A percentile compares a stretch with the other conserved stretches of the same genome.
Evolutionary conservation across 768 basidiomycete species (phyloP).

Genomic region (Kwoniella pini): DNA sequence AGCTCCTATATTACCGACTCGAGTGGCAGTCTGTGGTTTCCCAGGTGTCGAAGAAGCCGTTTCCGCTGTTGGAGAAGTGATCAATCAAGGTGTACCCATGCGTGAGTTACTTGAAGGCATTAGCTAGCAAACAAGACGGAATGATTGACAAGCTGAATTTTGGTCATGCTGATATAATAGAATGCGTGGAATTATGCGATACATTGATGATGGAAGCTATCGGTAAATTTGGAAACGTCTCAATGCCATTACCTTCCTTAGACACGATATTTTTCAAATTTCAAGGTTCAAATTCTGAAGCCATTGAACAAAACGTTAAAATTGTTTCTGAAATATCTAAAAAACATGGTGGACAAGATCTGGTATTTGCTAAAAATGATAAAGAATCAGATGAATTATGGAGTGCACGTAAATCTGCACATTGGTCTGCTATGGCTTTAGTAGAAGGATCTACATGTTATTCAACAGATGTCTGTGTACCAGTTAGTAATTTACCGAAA

Average conservation of each 20-base stretch:
- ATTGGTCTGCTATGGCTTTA: constrained; percentile 68
- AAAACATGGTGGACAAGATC: constrained; percentile 66
- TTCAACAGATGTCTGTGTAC: constrained; percentile 80
- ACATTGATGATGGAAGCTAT: constrained; percentile 73
- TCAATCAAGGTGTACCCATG: constrained; percentile 31
- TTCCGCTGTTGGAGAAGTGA: constrained; percentile 61
- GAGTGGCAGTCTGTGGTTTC: constrained; percentile 85
- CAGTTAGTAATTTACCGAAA: constrained; percentile 54
- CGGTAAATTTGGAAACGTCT: constrained; percentile 66
- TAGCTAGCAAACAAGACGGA: no score
- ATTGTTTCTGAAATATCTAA: constrained; percentile 66
- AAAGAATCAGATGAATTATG: constrained; percentile 74
- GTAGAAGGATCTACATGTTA: constrained; percentile 67
- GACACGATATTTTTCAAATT: constrained; percentile 89
- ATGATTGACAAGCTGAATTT: no score
- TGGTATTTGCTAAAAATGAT: constrained; percentile 71
- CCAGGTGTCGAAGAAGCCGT: constrained; percentile 74
- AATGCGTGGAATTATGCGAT: constrained; percentile 84
- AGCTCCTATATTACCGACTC: constrained; percentile 73
- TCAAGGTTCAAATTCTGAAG: constrained; percentile 61
- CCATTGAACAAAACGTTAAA: constrained; percentile 61
- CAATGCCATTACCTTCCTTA: constrained; percentile 64
- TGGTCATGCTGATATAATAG: no score
- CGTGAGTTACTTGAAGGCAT: constrained; percentile 23
- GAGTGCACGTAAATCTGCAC: constrained; percentile 78